Base-by-base conservation (phyloP, 2,329 filamentous ascomycete species). In the Malbranchea zuffiana region DNA sequence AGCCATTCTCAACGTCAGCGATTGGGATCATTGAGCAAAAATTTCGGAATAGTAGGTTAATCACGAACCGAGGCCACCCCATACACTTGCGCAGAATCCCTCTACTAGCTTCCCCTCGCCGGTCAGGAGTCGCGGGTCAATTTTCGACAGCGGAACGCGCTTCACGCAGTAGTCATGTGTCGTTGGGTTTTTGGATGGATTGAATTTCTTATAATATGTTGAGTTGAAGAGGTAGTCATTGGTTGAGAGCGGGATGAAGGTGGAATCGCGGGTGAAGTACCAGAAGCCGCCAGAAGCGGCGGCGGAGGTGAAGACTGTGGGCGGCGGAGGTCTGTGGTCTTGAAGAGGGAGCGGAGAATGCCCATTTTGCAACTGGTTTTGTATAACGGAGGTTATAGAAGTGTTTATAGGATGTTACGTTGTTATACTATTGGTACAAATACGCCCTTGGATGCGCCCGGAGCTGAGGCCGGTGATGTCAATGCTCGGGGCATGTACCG, bases 11-110 rank as follows among this genome's bases (percentile, higher is more conserved):
- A n/a, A n/a, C n/a, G n/a, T n/a, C n/a, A n/a, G n/a, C n/a, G n/a
- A n/a, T n/a, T n/a, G n/a, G n/a, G n/a, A n/a, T n/a, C 12, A 21
- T 33, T 24, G 39, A 23, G 16, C 31, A 28, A 26, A 11, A 32
- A 13, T 13, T 34, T 18, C 13, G 17, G 4, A 8, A 12, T 15
- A 18, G 11, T 4, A 28, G 10, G 18, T 18, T 16, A 10, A 42
- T 43, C 6, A 5, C 30, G 20, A 56, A 81, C 78, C 78, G 53
- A 68, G 67, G 39, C 75, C 76, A 44, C 71, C 69, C 78, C 74
- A 84, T 32, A 81, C 60, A 29, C 77, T 77, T 8, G 74, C 73
- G 52, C 75, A 80, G 52, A 82, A 81, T 45, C 73, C 74, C 47
- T 80, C 66, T 1, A 72, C 70, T 32, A 82, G 62, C 45, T 74